Evolutionary conservation across 768 basidiomycete species (phyloP).

Genomic region (Kwoniella newhampshirensis): DNA sequence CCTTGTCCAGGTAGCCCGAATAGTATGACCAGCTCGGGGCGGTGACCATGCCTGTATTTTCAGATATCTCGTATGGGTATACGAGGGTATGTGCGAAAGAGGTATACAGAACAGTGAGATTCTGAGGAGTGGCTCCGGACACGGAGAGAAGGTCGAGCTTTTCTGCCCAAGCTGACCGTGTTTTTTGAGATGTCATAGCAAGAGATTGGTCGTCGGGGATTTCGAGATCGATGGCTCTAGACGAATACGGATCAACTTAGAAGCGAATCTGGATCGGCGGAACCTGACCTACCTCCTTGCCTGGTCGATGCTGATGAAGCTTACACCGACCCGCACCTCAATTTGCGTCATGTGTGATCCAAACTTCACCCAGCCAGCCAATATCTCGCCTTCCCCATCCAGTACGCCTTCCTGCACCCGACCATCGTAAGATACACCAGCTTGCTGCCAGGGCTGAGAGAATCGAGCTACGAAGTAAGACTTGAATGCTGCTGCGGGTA

Average conservation of each 20-base stretch:
- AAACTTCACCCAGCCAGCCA: conserved; percentile 56
- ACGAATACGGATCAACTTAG: no score
- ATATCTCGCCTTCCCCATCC: conserved; percentile 57
- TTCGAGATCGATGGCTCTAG: conserved; percentile 59
- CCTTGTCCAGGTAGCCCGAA: conserved; percentile 69
- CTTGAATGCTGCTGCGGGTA: conserved; percentile 52
- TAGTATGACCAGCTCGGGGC: conserved; percentile 58
- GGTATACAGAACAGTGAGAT: conserved; percentile 61
- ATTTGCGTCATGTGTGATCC: conserved; percentile 52
- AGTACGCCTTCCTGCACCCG: conserved; percentile 50
- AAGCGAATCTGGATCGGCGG: not conserved
- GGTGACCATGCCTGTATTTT: conserved; percentile 55
- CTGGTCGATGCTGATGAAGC: conserved; percentile 71
- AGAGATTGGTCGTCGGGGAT: conserved; percentile 58
- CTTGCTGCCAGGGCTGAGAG: conserved; percentile 55
- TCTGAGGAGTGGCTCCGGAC: conserved; percentile 58
- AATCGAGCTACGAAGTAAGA: conserved; percentile 58
- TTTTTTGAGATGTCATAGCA: conserved; percentile 59
- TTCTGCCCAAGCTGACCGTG: conserved; percentile 62
- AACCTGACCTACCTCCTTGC: conserved; percentile 54
- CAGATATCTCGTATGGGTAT: conserved; percentile 76
- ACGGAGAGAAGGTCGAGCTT: conserved; percentile 61
- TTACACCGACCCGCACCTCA: conserved; percentile 66
- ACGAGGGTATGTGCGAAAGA: conserved; percentile 56
- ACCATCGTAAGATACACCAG: conserved; percentile 60